Percentiles rank a stretch among this genome's conserved stretches.
Evolutionary conservation across 176 grass and related monocot species (phyloP).

Genomic region (Oropetium thomaeum): DNA sequence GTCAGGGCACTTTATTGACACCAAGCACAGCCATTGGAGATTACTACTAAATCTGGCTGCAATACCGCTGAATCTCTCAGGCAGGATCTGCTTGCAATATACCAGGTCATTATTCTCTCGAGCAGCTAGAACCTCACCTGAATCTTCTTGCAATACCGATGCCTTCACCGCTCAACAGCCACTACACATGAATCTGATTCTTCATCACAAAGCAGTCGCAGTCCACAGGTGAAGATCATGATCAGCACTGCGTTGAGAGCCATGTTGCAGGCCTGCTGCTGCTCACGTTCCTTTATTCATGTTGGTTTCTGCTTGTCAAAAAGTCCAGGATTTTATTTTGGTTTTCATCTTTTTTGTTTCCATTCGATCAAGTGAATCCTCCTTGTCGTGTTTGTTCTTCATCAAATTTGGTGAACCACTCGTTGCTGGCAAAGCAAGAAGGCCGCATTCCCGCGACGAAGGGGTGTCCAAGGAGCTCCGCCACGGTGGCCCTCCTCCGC

Average conservation of each 20-base stretch:
- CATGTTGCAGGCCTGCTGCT: too few species aligned
- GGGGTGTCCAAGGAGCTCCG: constrained; percentile 34
- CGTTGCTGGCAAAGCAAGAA: not conserved
- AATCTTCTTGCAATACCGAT: not conserved
- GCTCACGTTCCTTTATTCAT: not conserved
- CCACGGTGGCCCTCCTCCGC: constrained; percentile 29
- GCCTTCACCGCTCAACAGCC: not conserved
- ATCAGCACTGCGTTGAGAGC: too few species aligned
- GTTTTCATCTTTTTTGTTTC: not conserved
- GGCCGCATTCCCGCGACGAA: constrained; percentile 4
- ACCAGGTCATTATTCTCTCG: not conserved
- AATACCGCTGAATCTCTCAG: too few species aligned
- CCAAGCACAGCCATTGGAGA: not conserved
- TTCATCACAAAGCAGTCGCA: not conserved
- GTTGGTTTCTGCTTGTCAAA: not conserved
- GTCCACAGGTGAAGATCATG: not conserved
- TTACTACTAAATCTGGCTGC: too few species aligned
- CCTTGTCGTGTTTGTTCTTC: not conserved
- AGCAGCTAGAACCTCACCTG: not conserved
- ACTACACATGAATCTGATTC: not conserved
- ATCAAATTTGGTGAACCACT: not conserved
- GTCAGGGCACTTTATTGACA: not conserved
- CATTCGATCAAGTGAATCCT: not conserved
- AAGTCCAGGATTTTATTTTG: not conserved
- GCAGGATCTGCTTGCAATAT: not conserved